A percentile compares a stretch with the other conserved stretches of the same genome.
These are phyloP conservation scores for Cenchrus purpureus DNA, from an alignment of 176 grass and related monocot species.

Conservation along the genomic window DNA sequence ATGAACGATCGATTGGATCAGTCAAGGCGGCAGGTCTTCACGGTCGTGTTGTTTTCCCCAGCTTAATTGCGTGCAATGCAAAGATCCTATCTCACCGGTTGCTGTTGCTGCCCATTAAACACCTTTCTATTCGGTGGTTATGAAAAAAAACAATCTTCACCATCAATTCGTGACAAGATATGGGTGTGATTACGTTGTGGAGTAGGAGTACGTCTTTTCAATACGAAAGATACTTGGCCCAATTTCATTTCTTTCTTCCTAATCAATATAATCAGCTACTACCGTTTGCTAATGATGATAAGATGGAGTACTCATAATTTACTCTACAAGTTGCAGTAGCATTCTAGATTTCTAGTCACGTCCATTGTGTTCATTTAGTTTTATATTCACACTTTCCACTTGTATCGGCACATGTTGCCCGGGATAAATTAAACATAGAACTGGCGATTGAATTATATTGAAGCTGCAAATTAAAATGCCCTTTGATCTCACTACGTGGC, in stretches of 20 bases:
- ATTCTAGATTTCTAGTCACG: not conserved
- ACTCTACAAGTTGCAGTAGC: not conserved
- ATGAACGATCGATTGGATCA: not conserved
- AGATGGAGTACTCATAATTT: not conserved
- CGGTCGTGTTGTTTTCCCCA: constrained; percentile 1
- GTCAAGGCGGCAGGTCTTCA: constrained; percentile 16
- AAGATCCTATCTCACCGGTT: constrained; percentile 38
- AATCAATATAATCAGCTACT: not conserved
- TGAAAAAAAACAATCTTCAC: constrained; percentile 42
- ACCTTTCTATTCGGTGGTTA: constrained; percentile 53
- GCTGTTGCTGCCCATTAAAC: constrained; percentile 49
- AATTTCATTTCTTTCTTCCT: not conserved
- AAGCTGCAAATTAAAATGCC: not conserved
- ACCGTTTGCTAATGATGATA: not conserved
- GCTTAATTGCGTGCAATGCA: constrained; percentile 39
- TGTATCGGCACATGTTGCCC: not conserved
- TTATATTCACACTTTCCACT: not conserved
- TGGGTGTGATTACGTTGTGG: constrained; percentile 31
- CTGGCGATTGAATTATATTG: not conserved
- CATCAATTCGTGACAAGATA: constrained; percentile 42
- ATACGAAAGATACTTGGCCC: constrained; percentile 17
- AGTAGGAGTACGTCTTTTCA: constrained; percentile 28
- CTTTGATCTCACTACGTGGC: not conserved
- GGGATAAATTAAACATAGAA: not conserved
- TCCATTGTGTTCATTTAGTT: not conserved